Evolutionary conservation across 2,329 filamentous ascomycete species (phyloP).

Genomic region (Purpureocillium lavendulum): DNA sequence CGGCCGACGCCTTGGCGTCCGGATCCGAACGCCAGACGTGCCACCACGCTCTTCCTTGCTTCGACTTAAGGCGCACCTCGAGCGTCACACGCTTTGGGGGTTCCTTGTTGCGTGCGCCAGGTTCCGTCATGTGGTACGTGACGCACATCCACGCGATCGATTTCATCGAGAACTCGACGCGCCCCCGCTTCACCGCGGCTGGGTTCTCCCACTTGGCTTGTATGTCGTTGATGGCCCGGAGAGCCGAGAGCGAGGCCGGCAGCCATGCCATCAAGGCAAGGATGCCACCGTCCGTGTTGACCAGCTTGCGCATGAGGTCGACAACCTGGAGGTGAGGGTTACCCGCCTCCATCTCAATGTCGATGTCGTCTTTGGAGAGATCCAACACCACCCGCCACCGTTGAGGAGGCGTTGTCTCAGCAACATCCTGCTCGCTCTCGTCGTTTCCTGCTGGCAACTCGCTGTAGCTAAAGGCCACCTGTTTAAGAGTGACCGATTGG

Average conservation of each 20-base stretch:
- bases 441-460: conserved; percentile 10
- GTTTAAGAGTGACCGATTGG: conserved; percentile 51
- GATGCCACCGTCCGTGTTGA: conserved; percentile 47
- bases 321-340: conserved; percentile 62
- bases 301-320: conserved; percentile 48
- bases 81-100: conserved; percentile 34
- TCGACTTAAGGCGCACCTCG: conserved; percentile 40
- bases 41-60: conserved; percentile 43
- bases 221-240: conserved; percentile 52
- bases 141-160: conserved; percentile 50
- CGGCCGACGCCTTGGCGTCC: conserved; percentile 6
- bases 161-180: conserved; percentile 42
- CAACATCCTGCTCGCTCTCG: background rate
- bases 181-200: conserved; percentile 32
- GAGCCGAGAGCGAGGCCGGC: conserved; percentile 54
- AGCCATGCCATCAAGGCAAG: conserved; percentile 46
- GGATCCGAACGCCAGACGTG: conserved; percentile 31
- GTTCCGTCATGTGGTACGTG: conserved; percentile 35
- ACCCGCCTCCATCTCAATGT: conserved; percentile 48
- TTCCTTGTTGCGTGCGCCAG: conserved; percentile 11
- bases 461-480: conserved; percentile 63
- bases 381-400: conserved; percentile 49
- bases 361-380: conserved; percentile 45
- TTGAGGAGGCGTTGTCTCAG: conserved; percentile 6
- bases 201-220: conserved; percentile 43